phyloP scores from a whole-genome alignment of 305 asterid genomes.

The Fraxinus latifolia region DNA sequence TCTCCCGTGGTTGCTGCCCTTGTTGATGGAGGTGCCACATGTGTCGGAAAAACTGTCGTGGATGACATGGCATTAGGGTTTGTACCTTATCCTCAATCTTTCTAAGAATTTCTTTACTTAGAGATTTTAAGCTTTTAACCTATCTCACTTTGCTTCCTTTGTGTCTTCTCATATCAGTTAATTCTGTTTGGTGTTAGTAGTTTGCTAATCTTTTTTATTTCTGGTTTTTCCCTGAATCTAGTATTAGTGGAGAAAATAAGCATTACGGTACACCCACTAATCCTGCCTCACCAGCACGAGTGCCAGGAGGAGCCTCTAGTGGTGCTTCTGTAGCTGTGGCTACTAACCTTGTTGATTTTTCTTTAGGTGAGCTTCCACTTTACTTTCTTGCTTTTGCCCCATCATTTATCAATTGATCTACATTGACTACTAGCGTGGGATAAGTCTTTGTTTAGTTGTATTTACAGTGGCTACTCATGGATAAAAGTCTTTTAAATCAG shows the following conservation, averaged over 20 bases:
- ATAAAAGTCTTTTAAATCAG: neutral
- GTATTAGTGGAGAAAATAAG: conserved; percentile 80
- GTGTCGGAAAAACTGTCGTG: conserved; percentile 80
- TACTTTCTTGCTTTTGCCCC: neutral
- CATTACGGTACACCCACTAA: conserved; percentile 87
- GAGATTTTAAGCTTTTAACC: neutral
- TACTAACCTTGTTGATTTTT: conserved; percentile 82
- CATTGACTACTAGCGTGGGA: neutral
- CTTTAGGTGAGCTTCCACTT: conserved; percentile 66
- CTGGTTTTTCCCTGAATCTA: conserved; percentile 29
- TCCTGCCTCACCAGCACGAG: conserved; percentile 67
- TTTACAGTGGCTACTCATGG: neutral
- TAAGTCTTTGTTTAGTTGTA: neutral
- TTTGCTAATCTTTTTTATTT: neutral
- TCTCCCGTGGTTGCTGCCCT: conserved; percentile 70
- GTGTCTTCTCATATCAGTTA: neutral
- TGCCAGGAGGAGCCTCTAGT: conserved; percentile 97
- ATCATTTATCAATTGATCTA: neutral
- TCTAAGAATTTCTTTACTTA: neutral
- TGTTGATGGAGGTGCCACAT: conserved; percentile 94
- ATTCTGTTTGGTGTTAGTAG: neutral
- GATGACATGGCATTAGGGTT: conserved; percentile 95
- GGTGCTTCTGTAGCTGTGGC: conserved; percentile 99
- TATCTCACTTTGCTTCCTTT: neutral
- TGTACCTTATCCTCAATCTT: conserved; percentile 26